A percentile compares a stretch with the other conserved stretches of the same genome.
phyloP scores from a whole-genome alignment of 768 basidiomycete species.

The Tubosaeta sp. region DNA sequence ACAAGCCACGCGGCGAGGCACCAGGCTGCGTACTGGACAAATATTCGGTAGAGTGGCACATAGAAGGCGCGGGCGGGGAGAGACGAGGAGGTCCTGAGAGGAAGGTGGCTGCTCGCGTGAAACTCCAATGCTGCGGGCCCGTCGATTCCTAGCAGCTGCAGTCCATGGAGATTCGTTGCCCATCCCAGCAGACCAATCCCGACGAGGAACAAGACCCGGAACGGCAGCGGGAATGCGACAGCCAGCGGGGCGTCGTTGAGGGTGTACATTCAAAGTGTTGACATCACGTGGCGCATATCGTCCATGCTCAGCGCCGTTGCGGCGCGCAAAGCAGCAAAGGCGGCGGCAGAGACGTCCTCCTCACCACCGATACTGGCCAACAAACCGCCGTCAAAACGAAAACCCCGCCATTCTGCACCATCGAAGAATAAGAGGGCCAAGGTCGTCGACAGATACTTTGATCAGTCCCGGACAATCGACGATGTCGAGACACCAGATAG shows the following conservation, averaged over 20 bases:
- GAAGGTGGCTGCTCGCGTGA: slow-evolving; percentile 14
- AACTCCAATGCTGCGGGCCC: slow-evolving; percentile 68
- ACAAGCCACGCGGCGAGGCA: slow-evolving; percentile 64
- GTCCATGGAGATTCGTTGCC: slow-evolving; percentile 89
- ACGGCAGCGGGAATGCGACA: slow-evolving; percentile 80
- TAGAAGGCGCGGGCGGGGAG: slow-evolving; percentile 40
- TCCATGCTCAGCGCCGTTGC: slow-evolving; percentile 78
- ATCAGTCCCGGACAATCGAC: slow-evolving; percentile 29
- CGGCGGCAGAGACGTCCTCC: slow-evolving; percentile 21
- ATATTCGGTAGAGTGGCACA: slow-evolving; percentile 62
- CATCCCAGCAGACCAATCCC: slow-evolving; percentile 83
- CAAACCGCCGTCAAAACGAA: slow-evolving; percentile 43
- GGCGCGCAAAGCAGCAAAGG: slow-evolving; percentile 58
- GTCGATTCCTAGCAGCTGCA: slow-evolving; percentile 72
- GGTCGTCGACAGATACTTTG: slow-evolving; percentile 34
- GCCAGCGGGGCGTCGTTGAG: slow-evolving; percentile 41
- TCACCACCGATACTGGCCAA: slow-evolving; percentile 4
- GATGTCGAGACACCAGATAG: slow-evolving; percentile 32
- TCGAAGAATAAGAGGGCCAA: slow-evolving; percentile 30
- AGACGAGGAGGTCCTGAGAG: slow-evolving; percentile 19
- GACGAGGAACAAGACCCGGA: slow-evolving; percentile 78
- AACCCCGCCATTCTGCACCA: slow-evolving; percentile 26
- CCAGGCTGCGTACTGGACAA: slow-evolving; percentile 56
- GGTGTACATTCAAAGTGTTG: slow-evolving; percentile 37
- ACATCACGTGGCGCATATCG: too few relatives aligned